Evolutionary conservation across 176 grass and related monocot genomes (phyloP).

Genomic region (Zoysia japonica): DNA sequence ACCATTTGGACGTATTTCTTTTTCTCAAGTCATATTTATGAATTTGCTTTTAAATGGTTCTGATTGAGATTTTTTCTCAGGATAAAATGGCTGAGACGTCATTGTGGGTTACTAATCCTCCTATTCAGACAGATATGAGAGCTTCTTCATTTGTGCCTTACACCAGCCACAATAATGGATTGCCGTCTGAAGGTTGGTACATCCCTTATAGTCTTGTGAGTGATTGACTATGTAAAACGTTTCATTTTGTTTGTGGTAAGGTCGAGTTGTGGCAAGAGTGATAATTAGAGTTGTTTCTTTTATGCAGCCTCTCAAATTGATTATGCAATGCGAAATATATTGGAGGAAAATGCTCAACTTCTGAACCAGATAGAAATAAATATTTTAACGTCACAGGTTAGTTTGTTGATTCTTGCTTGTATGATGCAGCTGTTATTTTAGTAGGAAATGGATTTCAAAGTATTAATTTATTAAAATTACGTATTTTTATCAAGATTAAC

Average conservation of each 20-base stretch:
- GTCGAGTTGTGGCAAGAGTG: neutral
- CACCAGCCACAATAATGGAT: slow-evolving; percentile 45
- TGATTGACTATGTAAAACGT: slow-evolving; percentile 20
- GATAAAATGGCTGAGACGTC: slow-evolving; percentile 56
- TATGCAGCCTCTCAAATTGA: slow-evolving; percentile 71
- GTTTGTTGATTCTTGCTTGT: slow-evolving; percentile 37
- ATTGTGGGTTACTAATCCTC: slow-evolving; percentile 46
- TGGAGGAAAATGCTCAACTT: slow-evolving; percentile 79
- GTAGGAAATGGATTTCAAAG: neutral
- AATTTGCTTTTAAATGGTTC: slow-evolving; percentile 14
- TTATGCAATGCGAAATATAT: slow-evolving; percentile 52
- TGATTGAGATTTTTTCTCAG: slow-evolving; percentile 55
- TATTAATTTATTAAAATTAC: neutral
- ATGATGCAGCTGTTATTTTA: neutral
- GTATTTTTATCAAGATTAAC: neutral
- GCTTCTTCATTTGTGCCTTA: slow-evolving; percentile 41
- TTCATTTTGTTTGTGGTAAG: neutral
- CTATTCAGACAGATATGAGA: slow-evolving; percentile 49
- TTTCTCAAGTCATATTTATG: slow-evolving; percentile 1
- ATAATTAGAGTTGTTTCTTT: slow-evolving; percentile 24
- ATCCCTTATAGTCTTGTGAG: slow-evolving; percentile 34
- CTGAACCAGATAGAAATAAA: slow-evolving; percentile 78
- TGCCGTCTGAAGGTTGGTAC: slow-evolving; percentile 72
- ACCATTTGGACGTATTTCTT: neutral
- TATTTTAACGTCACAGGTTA: slow-evolving; percentile 80